A percentile compares a stretch with the other conserved stretches of the same genome.
Conservation (phyloP, 495 filamentous ascomycete species). For the Viridothelium virens region DNA sequence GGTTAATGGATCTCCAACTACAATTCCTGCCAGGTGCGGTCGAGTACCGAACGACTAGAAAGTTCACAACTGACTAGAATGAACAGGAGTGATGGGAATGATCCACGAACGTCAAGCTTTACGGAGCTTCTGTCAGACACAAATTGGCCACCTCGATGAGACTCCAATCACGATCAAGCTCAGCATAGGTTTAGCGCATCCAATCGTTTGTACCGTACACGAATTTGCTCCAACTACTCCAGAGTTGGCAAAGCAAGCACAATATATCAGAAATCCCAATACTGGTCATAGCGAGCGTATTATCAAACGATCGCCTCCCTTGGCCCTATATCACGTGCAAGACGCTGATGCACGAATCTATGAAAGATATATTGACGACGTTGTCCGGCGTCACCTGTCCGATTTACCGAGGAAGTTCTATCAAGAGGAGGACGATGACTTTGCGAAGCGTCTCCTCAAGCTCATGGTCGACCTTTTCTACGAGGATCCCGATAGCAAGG, state of each 20-base stretch:
- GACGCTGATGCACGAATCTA: slow-evolving; percentile 30
- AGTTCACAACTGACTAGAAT: background rate
- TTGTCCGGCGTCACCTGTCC: slow-evolving; percentile 10
- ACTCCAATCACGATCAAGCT: slow-evolving; percentile 19
- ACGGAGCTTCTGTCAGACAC: slow-evolving; percentile 26
- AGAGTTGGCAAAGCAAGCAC: slow-evolving; percentile 27
- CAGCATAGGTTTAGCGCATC: slow-evolving; percentile 21
- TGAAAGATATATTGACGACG: slow-evolving; percentile 30
- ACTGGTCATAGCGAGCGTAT: slow-evolving; percentile 16
- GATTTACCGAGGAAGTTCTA: background rate
- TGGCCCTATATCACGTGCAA: slow-evolving; percentile 33
- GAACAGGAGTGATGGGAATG: slow-evolving; percentile 25
- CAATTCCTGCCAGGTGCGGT: slow-evolving; percentile 4
- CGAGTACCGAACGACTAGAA: background rate
- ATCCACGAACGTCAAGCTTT: slow-evolving; percentile 34
- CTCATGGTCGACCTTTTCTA: slow-evolving; percentile 28
- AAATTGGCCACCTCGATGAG: slow-evolving; percentile 25
- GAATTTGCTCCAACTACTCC: slow-evolving; percentile 31
- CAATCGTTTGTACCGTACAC: slow-evolving; percentile 30
- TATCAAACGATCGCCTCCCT: slow-evolving; percentile 31
- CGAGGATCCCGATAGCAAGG: background rate
- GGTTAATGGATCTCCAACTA: slow-evolving; percentile 1
- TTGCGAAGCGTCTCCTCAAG: slow-evolving; percentile 29
- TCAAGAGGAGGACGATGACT: slow-evolving; percentile 30
- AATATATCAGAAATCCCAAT: slow-evolving; percentile 28